Evolutionary conservation across 345 rosid species (phyloP).

Genomic region (Rhizophora mangle): DNA sequence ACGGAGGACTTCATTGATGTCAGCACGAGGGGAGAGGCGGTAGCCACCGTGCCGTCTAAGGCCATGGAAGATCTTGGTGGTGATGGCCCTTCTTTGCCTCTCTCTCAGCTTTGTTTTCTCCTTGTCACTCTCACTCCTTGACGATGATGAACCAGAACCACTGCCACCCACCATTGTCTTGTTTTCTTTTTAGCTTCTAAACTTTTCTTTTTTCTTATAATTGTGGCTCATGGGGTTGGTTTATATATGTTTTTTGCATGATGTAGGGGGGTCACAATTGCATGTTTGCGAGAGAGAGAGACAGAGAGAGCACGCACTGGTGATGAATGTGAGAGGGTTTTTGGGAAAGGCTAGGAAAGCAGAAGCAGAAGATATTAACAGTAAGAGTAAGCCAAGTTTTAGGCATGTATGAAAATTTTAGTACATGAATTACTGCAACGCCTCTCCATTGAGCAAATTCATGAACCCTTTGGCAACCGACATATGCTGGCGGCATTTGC

Average conservation of each 20-base stretch:
- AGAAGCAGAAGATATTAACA: no score
- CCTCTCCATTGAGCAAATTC: no score
- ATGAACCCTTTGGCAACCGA: no score
- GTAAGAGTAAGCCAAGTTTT: no score
- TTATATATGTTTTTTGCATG: constrained; percentile 26
- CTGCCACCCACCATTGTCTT: constrained; percentile 18
- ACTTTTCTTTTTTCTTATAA: neutral
- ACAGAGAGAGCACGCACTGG: neutral
- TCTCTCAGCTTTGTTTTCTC: constrained; percentile 51
- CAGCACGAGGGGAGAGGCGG: constrained; percentile 44
- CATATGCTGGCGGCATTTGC: no score
- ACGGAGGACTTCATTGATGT: constrained; percentile 48
- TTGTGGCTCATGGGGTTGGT: constrained; percentile 6
- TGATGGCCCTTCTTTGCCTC: constrained; percentile 47
- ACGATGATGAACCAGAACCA: constrained; percentile 4
- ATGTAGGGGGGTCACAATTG: constrained; percentile 1
- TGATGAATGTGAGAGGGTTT: neutral
- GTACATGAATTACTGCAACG: no score
- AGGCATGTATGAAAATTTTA: no score
- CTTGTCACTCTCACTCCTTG: constrained; percentile 48
- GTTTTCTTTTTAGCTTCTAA: no score
- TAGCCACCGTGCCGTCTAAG: constrained; percentile 43
- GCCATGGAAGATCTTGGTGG: constrained; percentile 49
- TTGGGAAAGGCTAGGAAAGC: no score
- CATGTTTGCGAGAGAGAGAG: neutral